Percentiles rank a stretch among this genome's conserved stretches.
These are phyloP conservation scores for Pterocarpus macrocarpus DNA, from an alignment of 306 rosid species.

Conservation along the genomic window DNA sequence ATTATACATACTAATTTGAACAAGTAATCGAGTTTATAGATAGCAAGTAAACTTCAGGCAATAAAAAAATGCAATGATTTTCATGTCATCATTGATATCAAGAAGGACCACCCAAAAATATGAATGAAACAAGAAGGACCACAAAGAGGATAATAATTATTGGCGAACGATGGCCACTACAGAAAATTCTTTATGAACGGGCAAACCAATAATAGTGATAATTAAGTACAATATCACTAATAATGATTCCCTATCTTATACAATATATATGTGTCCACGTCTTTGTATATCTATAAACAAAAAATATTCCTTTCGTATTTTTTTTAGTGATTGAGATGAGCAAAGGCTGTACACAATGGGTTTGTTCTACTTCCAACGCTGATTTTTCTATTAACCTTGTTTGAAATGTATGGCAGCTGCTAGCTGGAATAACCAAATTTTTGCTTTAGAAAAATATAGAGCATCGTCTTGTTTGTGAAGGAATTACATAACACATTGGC, in stretches of 20 bases:
- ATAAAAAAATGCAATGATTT: slow-evolving; percentile 48
- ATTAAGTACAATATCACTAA: slow-evolving; percentile 37
- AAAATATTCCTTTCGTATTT: slow-evolving; percentile 27
- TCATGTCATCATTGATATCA: slow-evolving; percentile 47
- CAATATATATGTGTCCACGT: neutral
- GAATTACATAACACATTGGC: neutral
- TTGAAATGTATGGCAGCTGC: slow-evolving; percentile 8
- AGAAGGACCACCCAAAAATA: slow-evolving; percentile 46
- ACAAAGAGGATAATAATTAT: slow-evolving; percentile 40
- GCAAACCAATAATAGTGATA: slow-evolving; percentile 41
- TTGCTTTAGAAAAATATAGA: neutral
- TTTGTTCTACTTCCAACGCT: slow-evolving; percentile 15
- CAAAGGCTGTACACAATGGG: neutral
- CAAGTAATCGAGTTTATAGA: slow-evolving; percentile 3
- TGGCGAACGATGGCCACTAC: slow-evolving; percentile 31
- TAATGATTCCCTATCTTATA: slow-evolving; percentile 25
- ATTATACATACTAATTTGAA: slow-evolving; percentile 7
- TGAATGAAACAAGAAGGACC: slow-evolving; percentile 47
- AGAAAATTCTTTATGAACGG: slow-evolving; percentile 35
- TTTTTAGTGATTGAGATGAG: slow-evolving; percentile 18
- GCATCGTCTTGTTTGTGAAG: neutral
- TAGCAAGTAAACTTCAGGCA: slow-evolving; percentile 3
- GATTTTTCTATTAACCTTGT: neutral
- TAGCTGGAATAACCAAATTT: slow-evolving; percentile 18
- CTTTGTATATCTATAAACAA: slow-evolving; percentile 9